These are phyloP conservation scores for Choanephora cucurbitarum DNA, from an alignment of 371 early-diverging fungal species.

Conservation along the genomic window DNA sequence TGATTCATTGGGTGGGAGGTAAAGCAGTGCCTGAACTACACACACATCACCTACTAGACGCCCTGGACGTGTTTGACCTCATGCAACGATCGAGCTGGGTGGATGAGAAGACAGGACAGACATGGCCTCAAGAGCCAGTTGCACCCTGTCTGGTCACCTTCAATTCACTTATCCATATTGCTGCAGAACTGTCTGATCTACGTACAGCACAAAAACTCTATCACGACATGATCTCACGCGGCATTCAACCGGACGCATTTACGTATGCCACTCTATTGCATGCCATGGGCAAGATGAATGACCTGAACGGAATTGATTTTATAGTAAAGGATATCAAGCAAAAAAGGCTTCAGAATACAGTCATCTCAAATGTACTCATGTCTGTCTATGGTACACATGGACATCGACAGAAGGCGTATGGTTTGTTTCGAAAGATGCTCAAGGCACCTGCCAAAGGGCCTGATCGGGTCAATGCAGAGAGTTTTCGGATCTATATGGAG, in stretches of 20 bases:
- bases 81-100: slow-evolving; percentile 25
- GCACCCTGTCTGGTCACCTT: slow-evolving; percentile 32
- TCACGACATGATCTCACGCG: slow-evolving; percentile 46
- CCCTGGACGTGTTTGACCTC: slow-evolving; percentile 40
- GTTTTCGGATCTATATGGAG: slow-evolving; percentile 41
- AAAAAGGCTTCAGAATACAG: slow-evolving; percentile 17
- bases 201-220: slow-evolving; percentile 50
- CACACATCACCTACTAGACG: slow-evolving; percentile 40
- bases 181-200: slow-evolving; percentile 39
- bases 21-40: slow-evolving; percentile 29
- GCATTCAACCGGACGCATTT: slow-evolving; percentile 33
- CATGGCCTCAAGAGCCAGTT: slow-evolving; percentile 10
- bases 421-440: slow-evolving; percentile 32
- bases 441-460: background rate
- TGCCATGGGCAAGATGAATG: slow-evolving; percentile 39
- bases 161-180: slow-evolving; percentile 47
- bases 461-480: slow-evolving; percentile 32
- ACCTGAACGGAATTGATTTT: slow-evolving; percentile 36
- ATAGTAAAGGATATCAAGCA: slow-evolving; percentile 28
- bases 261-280: slow-evolving; percentile 45
- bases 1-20: slow-evolving; percentile 49
- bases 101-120: slow-evolving; percentile 6
- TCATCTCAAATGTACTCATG: slow-evolving; percentile 45
- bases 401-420: slow-evolving; percentile 23
- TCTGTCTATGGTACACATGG: slow-evolving; percentile 34